These are phyloP conservation scores for Rhynchospora pubera DNA, from an alignment of 176 grass and related monocot species.

Conservation along the genomic window DNA sequence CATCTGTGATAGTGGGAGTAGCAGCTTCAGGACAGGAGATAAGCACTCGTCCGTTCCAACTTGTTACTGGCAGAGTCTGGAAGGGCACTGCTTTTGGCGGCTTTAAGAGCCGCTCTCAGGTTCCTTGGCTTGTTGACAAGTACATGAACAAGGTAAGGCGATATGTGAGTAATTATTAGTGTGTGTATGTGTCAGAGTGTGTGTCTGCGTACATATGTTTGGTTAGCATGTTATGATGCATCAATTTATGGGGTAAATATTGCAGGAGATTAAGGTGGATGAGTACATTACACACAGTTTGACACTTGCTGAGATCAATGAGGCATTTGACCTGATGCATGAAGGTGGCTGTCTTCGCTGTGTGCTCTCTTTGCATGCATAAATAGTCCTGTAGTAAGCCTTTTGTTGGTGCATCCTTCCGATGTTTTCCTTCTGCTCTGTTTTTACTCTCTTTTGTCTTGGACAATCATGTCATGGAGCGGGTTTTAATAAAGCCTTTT, in stretches of 20 bases:
- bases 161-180: neutral
- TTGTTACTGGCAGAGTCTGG: conserved; percentile 89
- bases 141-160: conserved; percentile 89
- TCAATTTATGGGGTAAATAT: neutral
- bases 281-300: conserved; percentile 95
- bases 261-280: conserved; percentile 95
- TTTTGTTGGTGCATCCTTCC: neutral
- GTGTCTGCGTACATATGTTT: neutral
- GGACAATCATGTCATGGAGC: neutral
- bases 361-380: conserved; percentile 48
- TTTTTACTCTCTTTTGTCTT: neutral
- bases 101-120: conserved; percentile 94
- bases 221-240: neutral
- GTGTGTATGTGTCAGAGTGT: neutral
- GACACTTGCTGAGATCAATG: conserved; percentile 59
- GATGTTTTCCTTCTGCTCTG: neutral
- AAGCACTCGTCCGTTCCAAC: conserved; percentile 77
- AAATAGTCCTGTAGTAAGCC: neutral
- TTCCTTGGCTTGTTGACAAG: conserved; percentile 95
- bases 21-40: conserved; percentile 97
- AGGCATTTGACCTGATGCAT: conserved; percentile 82
- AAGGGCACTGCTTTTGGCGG: conserved; percentile 96
- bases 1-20: conserved; percentile 80
- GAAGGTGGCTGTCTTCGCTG: conserved; percentile 87
- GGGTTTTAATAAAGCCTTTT: neutral